Conservation (phyloP, 257 asterid genomes). For the Scutellaria minor region DNA sequence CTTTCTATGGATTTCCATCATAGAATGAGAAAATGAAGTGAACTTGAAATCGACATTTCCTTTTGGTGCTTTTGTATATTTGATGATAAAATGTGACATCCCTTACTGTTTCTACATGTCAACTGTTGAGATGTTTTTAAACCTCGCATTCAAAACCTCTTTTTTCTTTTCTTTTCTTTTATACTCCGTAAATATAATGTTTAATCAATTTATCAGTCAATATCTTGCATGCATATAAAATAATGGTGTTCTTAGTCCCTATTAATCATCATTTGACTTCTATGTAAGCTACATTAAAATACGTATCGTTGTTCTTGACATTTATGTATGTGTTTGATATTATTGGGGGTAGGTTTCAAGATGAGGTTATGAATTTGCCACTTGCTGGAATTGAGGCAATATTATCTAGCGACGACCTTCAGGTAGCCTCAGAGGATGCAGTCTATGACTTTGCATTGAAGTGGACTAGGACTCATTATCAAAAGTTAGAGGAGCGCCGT, state of each 20-base stretch:
- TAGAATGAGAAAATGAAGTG: neutral
- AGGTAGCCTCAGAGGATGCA: conserved; percentile 91
- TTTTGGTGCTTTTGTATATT: neutral
- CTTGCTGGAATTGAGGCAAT: conserved; percentile 90
- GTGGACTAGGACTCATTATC: conserved; percentile 77
- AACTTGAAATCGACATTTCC: neutral
- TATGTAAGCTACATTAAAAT: neutral
- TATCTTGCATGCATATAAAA: neutral
- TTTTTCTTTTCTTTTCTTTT: too few species aligned
- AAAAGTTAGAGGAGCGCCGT: conserved; percentile 65
- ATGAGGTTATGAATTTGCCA: conserved; percentile 83
- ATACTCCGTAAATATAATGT: too few species aligned
- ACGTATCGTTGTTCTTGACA: too few species aligned
- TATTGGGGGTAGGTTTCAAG: conserved; percentile 62
- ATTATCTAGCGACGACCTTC: conserved; percentile 85
- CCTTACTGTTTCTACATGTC: neutral
- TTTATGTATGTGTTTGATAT: neutral
- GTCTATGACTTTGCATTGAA: conserved; percentile 81
- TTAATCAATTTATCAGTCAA: too few species aligned
- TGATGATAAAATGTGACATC: neutral
- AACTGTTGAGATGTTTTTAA: neutral
- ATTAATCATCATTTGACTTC: neutral
- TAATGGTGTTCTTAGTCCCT: too few species aligned
- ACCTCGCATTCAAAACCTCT: too few species aligned
- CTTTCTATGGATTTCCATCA: conserved; percentile 2